Percentiles rank a stretch among this genome's conserved stretches.
Evolutionary conservation across 495 filamentous ascomycete genomes (phyloP).

Genomic region (Choiromyces venosus): DNA sequence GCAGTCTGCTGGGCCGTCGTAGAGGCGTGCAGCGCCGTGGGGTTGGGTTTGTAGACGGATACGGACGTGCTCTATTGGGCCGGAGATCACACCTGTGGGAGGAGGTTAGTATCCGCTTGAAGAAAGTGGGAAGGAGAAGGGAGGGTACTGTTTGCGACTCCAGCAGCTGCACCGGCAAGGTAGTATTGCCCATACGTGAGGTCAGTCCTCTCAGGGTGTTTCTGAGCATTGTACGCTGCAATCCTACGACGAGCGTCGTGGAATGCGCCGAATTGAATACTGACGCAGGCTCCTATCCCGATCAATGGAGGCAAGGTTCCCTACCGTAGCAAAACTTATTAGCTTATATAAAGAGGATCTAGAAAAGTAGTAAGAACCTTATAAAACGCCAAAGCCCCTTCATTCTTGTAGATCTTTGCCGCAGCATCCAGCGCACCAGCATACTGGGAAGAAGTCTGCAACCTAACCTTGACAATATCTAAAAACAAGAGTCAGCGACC

Average conservation of each 20-base stretch:
- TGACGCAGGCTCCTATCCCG: conserved; percentile 91
- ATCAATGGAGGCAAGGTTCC: conserved; percentile 93
- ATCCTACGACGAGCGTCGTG: conserved; percentile 81
- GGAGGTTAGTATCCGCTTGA: conserved; percentile 1
- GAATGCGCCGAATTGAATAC: conserved; percentile 96
- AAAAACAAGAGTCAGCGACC: conserved; percentile 24
- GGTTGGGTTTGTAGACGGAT: conserved; percentile 98
- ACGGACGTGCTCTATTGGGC: conserved; percentile 93
- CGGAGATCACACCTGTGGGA: conserved; percentile 60
- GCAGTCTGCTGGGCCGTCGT: conserved; percentile 82
- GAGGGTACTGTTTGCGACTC: conserved; percentile 66
- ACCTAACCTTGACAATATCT: conserved; percentile 97
- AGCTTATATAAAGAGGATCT: not conserved
- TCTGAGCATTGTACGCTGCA: conserved; percentile 62
- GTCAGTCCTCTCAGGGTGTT: conserved; percentile 43
- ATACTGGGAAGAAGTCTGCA: conserved; percentile 83
- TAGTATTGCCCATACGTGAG: conserved; percentile 84
- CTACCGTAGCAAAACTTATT: not conserved
- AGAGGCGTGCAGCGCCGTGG: conserved; percentile 71
- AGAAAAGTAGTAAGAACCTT: conserved; percentile 49
- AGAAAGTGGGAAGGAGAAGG: not conserved
- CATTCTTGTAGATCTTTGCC: conserved; percentile 73
- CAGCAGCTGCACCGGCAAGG: conserved; percentile 82
- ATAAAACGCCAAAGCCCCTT: conserved; percentile 91
- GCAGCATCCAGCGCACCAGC: conserved; percentile 73